Percentiles rank a stretch among this genome's conserved stretches.
These are phyloP conservation scores for Borealophlyctis nickersoniae DNA, from an alignment of 192 early-diverging fungal genomes.

Conservation along the genomic window DNA sequence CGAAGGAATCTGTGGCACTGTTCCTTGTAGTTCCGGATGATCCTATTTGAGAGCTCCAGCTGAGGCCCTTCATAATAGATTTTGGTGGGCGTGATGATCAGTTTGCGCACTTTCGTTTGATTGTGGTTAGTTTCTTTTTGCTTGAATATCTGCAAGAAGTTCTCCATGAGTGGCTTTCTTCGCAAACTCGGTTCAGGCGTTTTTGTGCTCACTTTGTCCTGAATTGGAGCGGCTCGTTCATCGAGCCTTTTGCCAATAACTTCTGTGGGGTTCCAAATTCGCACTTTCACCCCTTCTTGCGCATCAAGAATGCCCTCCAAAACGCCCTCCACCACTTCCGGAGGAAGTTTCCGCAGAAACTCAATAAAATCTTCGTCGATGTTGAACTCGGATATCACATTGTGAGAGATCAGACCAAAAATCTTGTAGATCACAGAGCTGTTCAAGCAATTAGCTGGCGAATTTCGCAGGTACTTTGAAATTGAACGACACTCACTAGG, in stretches of 20 bases:
- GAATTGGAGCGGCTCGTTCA: too few species aligned
- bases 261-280: slow-evolving; percentile 22
- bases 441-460: background rate
- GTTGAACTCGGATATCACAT: slow-evolving; percentile 9
- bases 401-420: slow-evolving; percentile 17
- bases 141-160: background rate
- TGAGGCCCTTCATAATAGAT: slow-evolving; percentile 62
- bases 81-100: slow-evolving; percentile 65
- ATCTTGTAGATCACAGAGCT: slow-evolving; percentile 24
- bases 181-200: too few species aligned
- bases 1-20: slow-evolving; percentile 61
- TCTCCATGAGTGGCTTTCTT: background rate
- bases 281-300: background rate
- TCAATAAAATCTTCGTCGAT: slow-evolving; percentile 26
- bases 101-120: background rate
- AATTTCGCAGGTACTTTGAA: background rate
- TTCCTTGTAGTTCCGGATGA: slow-evolving; percentile 57
- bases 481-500: slow-evolving; percentile 15
- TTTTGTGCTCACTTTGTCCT: too few species aligned
- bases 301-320: slow-evolving; percentile 19
- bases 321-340: slow-evolving; percentile 13
- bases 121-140: background rate
- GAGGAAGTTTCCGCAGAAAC: background rate
- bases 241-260: too few species aligned
- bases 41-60: slow-evolving; percentile 70